Conservation (phyloP, 1,284 basidiomycete species). For the Golubevia sp. region DNA sequence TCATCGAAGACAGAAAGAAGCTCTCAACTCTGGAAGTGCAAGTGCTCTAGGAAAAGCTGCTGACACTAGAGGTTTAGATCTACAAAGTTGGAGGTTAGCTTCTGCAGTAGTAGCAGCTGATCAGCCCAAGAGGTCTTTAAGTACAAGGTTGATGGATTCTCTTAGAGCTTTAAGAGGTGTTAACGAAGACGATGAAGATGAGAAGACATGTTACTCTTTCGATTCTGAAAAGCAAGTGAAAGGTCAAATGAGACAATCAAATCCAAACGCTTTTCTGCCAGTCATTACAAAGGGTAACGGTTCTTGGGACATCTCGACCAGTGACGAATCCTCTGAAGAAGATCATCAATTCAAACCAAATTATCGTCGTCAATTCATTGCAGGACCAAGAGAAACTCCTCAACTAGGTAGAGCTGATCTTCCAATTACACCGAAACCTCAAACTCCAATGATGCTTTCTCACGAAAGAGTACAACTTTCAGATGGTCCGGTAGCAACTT, state of each 20-base stretch:
- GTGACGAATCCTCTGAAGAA: neutral
- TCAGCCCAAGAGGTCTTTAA: constrained; percentile 14
- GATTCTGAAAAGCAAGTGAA: constrained; percentile 4
- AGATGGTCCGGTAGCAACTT: neutral
- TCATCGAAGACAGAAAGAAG: constrained; percentile 14
- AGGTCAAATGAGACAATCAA: constrained; percentile 13
- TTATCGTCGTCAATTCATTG: neutral
- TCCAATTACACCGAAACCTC: neutral
- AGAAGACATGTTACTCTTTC: constrained; percentile 16
- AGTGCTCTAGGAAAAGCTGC: constrained; percentile 4
- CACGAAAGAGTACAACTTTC: neutral
- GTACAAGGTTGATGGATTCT: constrained; percentile 20
- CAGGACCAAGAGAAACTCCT: neutral
- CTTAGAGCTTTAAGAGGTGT: constrained; percentile 8
- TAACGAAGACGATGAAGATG: neutral
- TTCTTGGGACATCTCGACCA: constrained; percentile 12
- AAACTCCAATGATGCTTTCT: neutral
- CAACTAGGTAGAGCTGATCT: neutral
- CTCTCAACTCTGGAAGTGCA: constrained; percentile 4
- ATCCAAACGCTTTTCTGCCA: neutral
- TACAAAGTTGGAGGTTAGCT: constrained; percentile 9
- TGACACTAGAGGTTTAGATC: neutral
- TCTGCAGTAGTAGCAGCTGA: constrained; percentile 7
- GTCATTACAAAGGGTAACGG: constrained; percentile 7
- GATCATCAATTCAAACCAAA: too few species aligned